Conservation (phyloP, 139 green algal genomes). For the Haematococcus sp. region DNA sequence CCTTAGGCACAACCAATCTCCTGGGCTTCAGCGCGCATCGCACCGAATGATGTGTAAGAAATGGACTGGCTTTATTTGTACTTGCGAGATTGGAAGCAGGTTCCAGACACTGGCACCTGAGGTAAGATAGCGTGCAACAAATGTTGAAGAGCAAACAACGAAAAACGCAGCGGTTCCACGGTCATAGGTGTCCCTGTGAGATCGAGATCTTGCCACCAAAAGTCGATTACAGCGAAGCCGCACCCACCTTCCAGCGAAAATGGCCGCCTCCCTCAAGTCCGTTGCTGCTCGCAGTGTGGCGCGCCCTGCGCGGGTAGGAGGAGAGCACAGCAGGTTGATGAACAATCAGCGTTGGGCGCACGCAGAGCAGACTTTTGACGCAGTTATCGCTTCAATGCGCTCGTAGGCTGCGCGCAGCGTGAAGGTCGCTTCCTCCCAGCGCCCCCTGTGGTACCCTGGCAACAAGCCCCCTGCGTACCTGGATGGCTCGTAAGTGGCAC, state of each 20-base stretch:
- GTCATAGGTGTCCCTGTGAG: no score
- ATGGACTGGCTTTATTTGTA: background rate
- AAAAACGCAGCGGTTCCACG: no score
- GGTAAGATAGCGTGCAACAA: no score
- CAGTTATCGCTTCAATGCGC: background rate
- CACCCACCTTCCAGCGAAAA: background rate
- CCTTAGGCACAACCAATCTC: background rate
- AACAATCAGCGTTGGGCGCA: background rate
- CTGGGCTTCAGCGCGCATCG: background rate
- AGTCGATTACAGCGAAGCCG: no score
- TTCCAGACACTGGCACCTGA: no score
- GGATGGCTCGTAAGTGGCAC: constrained; percentile 26
- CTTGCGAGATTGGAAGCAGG: no score
- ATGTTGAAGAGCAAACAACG: no score
- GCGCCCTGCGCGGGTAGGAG: background rate
- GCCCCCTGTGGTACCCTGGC: constrained; percentile 52
- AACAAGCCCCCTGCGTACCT: constrained; percentile 46
- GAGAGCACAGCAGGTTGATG: background rate
- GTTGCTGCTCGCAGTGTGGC: background rate
- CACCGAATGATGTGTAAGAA: background rate
- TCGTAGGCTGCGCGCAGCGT: background rate
- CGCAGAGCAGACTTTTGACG: background rate
- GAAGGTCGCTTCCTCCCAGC: constrained; percentile 6
- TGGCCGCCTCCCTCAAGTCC: constrained; percentile 18
- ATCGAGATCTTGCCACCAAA: no score